These are phyloP conservation scores for Penicillium diatomitis DNA, from an alignment of 495 filamentous ascomycete genomes.

Conservation along the genomic window DNA sequence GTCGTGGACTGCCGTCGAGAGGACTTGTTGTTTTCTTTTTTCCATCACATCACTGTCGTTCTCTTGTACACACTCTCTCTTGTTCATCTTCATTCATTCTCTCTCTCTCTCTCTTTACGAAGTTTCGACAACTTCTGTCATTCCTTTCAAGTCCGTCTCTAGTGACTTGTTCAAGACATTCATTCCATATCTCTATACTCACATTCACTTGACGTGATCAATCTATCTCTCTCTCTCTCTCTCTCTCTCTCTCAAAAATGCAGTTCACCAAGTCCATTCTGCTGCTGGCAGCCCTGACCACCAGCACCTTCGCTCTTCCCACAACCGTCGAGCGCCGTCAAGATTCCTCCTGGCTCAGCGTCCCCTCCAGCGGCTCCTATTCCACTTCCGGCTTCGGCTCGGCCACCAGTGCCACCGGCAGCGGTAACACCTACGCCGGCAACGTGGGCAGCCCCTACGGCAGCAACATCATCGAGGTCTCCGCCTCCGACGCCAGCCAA, in stretches of 20 bases:
- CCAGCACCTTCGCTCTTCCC: constrained; percentile 16
- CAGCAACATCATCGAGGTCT: constrained; percentile 43
- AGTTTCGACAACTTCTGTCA: constrained; percentile 14
- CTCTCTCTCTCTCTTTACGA: constrained; percentile 8
- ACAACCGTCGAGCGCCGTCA: constrained; percentile 21
- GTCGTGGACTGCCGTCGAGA: background rate
- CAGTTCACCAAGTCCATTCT: constrained; percentile 29
- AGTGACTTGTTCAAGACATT: constrained; percentile 1
- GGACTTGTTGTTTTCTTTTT: background rate
- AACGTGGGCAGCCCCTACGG: constrained; percentile 44
- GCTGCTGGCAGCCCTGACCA: constrained; percentile 28
- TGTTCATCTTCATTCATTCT: background rate
- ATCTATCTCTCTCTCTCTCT: background rate
- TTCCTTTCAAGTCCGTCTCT: constrained; percentile 6
- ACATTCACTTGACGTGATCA: constrained; percentile 1
- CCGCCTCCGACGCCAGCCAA: constrained; percentile 18
- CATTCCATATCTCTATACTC: background rate
- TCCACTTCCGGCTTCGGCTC: constrained; percentile 25
- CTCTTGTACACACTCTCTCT: constrained; percentile 7
- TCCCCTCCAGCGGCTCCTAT: constrained; percentile 14
- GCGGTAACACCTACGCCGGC: constrained; percentile 30
- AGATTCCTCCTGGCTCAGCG: constrained; percentile 13
- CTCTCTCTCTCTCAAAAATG: constrained; percentile 16
- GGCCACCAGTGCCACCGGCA: constrained; percentile 16
- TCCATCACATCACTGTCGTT: constrained; percentile 5